Conservation (phyloP, 768 basidiomycete genomes). For the Suillus cothurnatus region DNA sequence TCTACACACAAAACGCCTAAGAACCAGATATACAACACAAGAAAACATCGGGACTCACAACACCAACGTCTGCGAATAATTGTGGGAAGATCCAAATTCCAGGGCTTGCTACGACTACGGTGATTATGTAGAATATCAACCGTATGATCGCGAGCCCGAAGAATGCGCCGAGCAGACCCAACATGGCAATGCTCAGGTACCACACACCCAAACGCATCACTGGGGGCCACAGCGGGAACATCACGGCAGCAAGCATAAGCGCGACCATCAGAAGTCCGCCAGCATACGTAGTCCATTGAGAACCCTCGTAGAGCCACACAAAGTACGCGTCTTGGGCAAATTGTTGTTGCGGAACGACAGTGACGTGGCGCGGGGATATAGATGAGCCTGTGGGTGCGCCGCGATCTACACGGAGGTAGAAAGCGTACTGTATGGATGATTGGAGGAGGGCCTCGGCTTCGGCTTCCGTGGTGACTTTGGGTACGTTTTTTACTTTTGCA, state of each 20-base stretch:
- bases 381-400: constrained; percentile 53
- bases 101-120: constrained; percentile 80
- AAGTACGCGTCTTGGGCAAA: constrained; percentile 85
- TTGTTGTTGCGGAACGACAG: constrained; percentile 75
- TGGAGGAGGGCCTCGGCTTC: constrained; percentile 72
- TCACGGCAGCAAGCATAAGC: constrained; percentile 93
- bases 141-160: constrained; percentile 89
- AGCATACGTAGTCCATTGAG: constrained; percentile 90
- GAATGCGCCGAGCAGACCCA: constrained; percentile 88
- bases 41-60: constrained; percentile 62
- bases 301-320: constrained; percentile 96
- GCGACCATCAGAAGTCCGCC: constrained; percentile 90
- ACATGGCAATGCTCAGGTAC: constrained; percentile 88
- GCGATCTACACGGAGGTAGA: constrained; percentile 91
- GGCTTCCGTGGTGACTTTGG: constrained; percentile 69
- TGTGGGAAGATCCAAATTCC: constrained; percentile 99
- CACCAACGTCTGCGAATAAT: constrained; percentile 97
- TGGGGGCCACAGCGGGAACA: constrained; percentile 99
- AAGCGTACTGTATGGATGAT: constrained; percentile 78
- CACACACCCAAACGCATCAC: constrained; percentile 92
- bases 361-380: constrained; percentile 69
- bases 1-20: constrained; percentile 46
- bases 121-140: constrained; percentile 91
- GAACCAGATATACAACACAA: neutral
- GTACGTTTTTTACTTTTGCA: constrained; percentile 80